phyloP scores from a whole-genome alignment of 2,329 filamentous ascomycete genomes.

The Purpureocillium lavendulum region DNA sequence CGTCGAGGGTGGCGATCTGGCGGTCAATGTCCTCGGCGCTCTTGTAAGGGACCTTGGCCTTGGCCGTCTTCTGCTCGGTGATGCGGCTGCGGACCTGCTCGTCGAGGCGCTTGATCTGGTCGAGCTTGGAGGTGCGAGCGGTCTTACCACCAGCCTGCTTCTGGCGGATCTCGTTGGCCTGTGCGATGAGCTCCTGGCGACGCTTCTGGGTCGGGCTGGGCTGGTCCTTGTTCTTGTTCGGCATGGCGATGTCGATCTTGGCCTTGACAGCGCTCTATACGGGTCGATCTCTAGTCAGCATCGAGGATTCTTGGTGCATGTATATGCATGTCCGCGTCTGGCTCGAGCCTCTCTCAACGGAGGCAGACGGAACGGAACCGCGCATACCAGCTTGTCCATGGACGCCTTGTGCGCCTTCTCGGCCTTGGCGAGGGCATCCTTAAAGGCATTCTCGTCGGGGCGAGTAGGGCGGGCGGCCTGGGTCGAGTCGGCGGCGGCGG shows the following conservation, averaged over 20 bases:
- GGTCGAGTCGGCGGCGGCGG: slow-evolving; percentile 29
- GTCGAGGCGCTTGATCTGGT: slow-evolving; percentile 89
- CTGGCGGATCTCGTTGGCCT: slow-evolving; percentile 76
- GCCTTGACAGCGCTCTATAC: slow-evolving; percentile 81
- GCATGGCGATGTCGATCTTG: slow-evolving; percentile 77
- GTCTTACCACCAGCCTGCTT: slow-evolving; percentile 86
- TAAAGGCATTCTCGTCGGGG: slow-evolving; percentile 81
- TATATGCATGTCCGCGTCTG: too few relatives aligned
- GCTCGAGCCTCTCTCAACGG: too few relatives aligned
- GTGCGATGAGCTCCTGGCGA: slow-evolving; percentile 73
- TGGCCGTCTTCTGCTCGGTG: slow-evolving; percentile 77
- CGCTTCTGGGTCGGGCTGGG: slow-evolving; percentile 74
- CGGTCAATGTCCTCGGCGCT: slow-evolving; percentile 78
- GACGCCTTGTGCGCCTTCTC: slow-evolving; percentile 80
- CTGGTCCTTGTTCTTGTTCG: slow-evolving; percentile 66
- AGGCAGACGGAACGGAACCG: too few relatives aligned
- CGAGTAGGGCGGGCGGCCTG: slow-evolving; percentile 61
- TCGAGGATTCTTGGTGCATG: too few relatives aligned
- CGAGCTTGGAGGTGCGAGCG: slow-evolving; percentile 66
- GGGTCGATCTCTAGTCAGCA: slow-evolving; percentile 11
- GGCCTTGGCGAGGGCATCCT: slow-evolving; percentile 67
- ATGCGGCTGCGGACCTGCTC: slow-evolving; percentile 80
- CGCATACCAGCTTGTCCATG: slow-evolving; percentile 49
- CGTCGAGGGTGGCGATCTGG: slow-evolving; percentile 72
- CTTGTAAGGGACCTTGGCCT: slow-evolving; percentile 77